Conservation (phyloP, 2,329 filamentous ascomycete species). For the Epichloe aotearoae region DNA sequence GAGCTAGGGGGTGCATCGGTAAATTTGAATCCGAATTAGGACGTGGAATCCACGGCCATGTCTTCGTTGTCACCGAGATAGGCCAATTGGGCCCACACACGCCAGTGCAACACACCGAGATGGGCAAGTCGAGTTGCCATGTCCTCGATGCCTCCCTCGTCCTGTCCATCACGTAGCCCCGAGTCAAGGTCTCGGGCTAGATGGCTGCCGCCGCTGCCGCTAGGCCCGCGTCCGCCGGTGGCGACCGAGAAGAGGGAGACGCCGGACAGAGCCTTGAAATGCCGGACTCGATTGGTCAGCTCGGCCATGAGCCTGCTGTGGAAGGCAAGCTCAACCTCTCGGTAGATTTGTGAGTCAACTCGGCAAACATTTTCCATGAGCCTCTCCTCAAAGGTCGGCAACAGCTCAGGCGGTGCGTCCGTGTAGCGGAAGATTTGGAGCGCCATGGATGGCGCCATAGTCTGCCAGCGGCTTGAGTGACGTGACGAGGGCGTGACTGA, state of each 20-base stretch:
- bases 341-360: slow-evolving; percentile 30
- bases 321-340: slow-evolving; percentile 35
- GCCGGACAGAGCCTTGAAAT: slow-evolving; percentile 39
- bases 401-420: slow-evolving; percentile 33
- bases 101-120: slow-evolving; percentile 76
- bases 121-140: slow-evolving; percentile 71
- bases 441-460: slow-evolving; percentile 38
- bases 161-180: slow-evolving; percentile 28
- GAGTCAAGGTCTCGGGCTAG: slow-evolving; percentile 19
- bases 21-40: background rate
- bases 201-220: slow-evolving; percentile 23
- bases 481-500: slow-evolving; percentile 30
- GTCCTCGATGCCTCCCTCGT: slow-evolving; percentile 45
- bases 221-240: slow-evolving; percentile 35
- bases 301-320: slow-evolving; percentile 34
- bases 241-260: slow-evolving; percentile 42
- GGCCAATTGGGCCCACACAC: slow-evolving; percentile 68
- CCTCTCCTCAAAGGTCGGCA: slow-evolving; percentile 36
- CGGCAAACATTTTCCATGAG: slow-evolving; percentile 32
- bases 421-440: slow-evolving; percentile 46
- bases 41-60: slow-evolving; percentile 17
- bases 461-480: slow-evolving; percentile 36
- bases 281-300: slow-evolving; percentile 34
- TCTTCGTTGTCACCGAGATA: slow-evolving; percentile 39
- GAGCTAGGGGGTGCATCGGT: background rate